Evolutionary conservation across 306 rosid genomes (phyloP).

Genomic region (Citrullus mucosospermus): DNA sequence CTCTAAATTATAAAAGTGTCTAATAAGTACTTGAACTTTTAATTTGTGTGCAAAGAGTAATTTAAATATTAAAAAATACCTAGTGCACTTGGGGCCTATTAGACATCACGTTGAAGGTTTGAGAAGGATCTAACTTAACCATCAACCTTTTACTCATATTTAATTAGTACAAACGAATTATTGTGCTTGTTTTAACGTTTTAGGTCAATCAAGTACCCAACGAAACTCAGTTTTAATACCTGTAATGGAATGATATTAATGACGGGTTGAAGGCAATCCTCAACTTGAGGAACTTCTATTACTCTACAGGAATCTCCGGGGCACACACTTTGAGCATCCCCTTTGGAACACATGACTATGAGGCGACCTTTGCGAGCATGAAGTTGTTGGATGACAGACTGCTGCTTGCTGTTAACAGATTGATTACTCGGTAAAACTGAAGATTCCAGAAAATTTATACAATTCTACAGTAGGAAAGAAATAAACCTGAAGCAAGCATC

Average conservation of each 20-base stretch:
- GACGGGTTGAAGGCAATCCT: slow-evolving; percentile 97
- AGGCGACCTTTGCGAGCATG: slow-evolving; percentile 95
- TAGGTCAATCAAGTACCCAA: background rate
- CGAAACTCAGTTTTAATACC: slow-evolving; percentile 23
- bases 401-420: slow-evolving; percentile 76
- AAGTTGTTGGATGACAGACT: slow-evolving; percentile 97
- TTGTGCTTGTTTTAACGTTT: background rate
- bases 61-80: background rate
- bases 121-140: background rate
- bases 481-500: slow-evolving; percentile 95
- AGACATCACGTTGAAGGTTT: background rate
- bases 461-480: slow-evolving; percentile 1
- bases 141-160: background rate
- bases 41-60: background rate
- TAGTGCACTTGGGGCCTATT: background rate
- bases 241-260: slow-evolving; percentile 80
- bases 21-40: background rate
- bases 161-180: background rate
- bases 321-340: slow-evolving; percentile 62
- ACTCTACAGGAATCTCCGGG: slow-evolving; percentile 56
- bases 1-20: no score
- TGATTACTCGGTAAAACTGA: slow-evolving; percentile 19
- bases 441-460: slow-evolving; percentile 3
- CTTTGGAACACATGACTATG: slow-evolving; percentile 79
- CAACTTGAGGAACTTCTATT: slow-evolving; percentile 84